Conservation (phyloP, 2,329 filamentous ascomycete genomes). For the Lachnellula cervina region DNA sequence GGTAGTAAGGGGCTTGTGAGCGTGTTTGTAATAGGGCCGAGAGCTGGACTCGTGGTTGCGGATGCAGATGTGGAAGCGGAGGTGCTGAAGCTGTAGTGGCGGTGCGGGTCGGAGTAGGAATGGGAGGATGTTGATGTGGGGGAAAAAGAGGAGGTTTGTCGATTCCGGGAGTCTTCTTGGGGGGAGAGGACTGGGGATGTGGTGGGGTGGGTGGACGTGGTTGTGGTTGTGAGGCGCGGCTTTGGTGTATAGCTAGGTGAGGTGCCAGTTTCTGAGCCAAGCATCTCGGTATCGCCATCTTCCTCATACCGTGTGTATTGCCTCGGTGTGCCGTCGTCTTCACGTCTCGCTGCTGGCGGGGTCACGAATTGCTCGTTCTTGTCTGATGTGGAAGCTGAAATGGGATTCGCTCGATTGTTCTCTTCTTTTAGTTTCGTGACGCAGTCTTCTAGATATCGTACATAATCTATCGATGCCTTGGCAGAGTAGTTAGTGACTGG, state of each 20-base stretch:
- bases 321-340: conserved; percentile 27
- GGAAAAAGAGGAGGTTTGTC: conserved; percentile 52
- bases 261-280: conserved; percentile 41
- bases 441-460: conserved; percentile 89
- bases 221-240: conserved; percentile 25
- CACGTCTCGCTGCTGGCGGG: conserved; percentile 17
- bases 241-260: conserved; percentile 41
- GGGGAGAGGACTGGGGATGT: conserved; percentile 46
- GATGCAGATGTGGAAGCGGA: conserved; percentile 28
- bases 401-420: conserved; percentile 25
- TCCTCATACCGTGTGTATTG: conserved; percentile 42
- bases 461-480: conserved; percentile 92
- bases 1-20: conserved; percentile 54
- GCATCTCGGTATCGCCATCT: conserved; percentile 58
- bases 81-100: conserved; percentile 46
- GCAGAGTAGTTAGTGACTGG: neutral
- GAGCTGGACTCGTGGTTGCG: conserved; percentile 49
- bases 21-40: too few relatives aligned
- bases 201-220: too few relatives aligned
- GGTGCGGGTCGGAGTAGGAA: conserved; percentile 34
- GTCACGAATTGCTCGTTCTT: conserved; percentile 17
- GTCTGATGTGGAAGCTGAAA: neutral
- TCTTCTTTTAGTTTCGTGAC: conserved; percentile 70
- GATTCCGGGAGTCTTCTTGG: conserved; percentile 40
- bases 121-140: conserved; percentile 36